Base-by-base conservation (phyloP, 163 green algal species). In the Scenedesmus sp. region DNA sequence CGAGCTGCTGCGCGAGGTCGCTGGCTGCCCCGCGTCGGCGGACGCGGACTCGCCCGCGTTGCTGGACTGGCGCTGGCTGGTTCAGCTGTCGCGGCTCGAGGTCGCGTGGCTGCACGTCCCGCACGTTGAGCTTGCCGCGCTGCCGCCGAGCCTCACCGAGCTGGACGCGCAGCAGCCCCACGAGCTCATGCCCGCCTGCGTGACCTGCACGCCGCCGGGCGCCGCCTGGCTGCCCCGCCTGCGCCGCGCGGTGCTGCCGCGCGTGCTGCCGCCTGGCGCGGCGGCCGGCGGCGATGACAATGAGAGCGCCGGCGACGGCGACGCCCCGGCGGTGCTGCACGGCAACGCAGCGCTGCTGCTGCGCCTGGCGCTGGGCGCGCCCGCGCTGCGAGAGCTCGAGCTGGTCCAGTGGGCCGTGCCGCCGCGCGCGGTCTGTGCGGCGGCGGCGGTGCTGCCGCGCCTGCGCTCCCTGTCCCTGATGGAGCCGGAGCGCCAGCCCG, bases 101-200 rank as follows among this genome's bases (percentile, higher is more conserved):
- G 36, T 60, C 11, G 69, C 69, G 20, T 77, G 69, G 69, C 54
- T 77, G 69, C 69, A 77, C 36, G 69, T 77, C 26, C 69, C 69
- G 5, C 69, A 77, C 39, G 34, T 77, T 7, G 69, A 77, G 24
- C 54, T 77, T 53, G 11, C 54, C 2, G 64, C 53, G 24, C 39
- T 77, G 15, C 69, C 69, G 4, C 2, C 22, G 24, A 77, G 69
- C 24, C 44, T 77, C 34, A 33, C 47, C 1, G 69, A 77, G 34
- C 20, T 77, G 0, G 69, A 77, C 45, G 69, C 36, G 34, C 69
- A 77, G 42, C 69, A 77, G 36, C 54, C 69, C 33, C 69, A 67
- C 31, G 69, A 77, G 36, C 69, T 77, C 53, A 77, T 53, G 7
- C 18, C 13, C 29, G 54, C 58, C 34, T 67, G 69, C 69, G 48